Conservation (phyloP, 2,329 filamentous ascomycete species). For the Zelopaecilomyces penicillatus region DNA sequence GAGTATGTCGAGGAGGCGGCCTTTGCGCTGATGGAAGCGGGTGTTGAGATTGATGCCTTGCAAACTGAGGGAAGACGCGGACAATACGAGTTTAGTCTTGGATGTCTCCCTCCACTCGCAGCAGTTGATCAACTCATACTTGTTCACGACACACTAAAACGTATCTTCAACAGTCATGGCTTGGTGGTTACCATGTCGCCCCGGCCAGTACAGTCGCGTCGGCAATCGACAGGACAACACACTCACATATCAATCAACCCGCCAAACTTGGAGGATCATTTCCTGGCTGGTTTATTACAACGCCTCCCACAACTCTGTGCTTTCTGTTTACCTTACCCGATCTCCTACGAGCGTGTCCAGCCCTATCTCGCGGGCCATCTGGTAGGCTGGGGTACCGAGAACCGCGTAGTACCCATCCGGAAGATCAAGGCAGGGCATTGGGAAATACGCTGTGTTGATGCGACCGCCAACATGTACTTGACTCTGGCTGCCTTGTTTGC, state of each 20-base stretch:
- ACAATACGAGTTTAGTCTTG: slow-evolving; percentile 8
- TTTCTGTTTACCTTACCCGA: slow-evolving; percentile 3
- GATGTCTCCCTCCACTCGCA: slow-evolving; percentile 3
- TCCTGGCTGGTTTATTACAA: slow-evolving; percentile 3
- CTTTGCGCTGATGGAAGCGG: background rate
- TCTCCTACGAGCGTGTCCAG: slow-evolving; percentile 2
- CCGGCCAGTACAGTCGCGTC: background rate
- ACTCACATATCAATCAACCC: slow-evolving; percentile 3
- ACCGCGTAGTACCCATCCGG: slow-evolving; percentile 3
- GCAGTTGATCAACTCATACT: slow-evolving; percentile 7
- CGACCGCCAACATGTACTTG: slow-evolving; percentile 7
- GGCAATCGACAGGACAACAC: slow-evolving; percentile 3
- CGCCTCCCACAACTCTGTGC: slow-evolving; percentile 1
- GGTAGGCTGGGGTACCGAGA: slow-evolving; percentile 6
- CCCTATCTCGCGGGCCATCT: background rate
- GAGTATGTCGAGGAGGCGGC: slow-evolving; percentile 4
- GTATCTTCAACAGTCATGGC: slow-evolving; percentile 3
- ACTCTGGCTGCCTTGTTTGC: background rate
- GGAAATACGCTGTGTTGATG: slow-evolving; percentile 6
- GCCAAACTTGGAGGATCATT: background rate
- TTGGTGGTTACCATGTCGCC: slow-evolving; percentile 6
- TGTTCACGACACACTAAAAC: slow-evolving; percentile 7
- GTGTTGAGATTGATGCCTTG: slow-evolving; percentile 4
- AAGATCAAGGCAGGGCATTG: slow-evolving; percentile 6
- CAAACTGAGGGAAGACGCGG: slow-evolving; percentile 6